phyloP scores from a whole-genome alignment of 2,329 filamentous ascomycete species.

The Chlorencoelia australis region DNA sequence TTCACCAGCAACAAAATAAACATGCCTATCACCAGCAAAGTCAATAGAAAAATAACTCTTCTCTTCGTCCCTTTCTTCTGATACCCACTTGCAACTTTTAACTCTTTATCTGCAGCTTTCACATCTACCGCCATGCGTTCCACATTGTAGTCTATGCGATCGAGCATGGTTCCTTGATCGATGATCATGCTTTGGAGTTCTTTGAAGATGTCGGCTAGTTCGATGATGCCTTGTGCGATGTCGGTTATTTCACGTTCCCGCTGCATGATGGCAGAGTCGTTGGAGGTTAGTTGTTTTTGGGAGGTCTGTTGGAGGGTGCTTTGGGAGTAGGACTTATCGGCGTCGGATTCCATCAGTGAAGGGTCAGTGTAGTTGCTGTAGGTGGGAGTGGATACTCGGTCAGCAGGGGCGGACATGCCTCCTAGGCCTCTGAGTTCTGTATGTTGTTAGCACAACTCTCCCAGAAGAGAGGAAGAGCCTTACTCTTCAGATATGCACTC shows the following conservation, averaged over 20 bases:
- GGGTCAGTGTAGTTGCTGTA: conserved; percentile 62
- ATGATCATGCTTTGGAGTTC: conserved; percentile 95
- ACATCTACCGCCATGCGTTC: conserved; percentile 92
- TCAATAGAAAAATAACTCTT: conserved; percentile 82
- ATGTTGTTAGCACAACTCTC: conserved; percentile 10
- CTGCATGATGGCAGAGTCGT: conserved; percentile 79
- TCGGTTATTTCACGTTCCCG: conserved; percentile 95
- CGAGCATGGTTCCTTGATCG: conserved; percentile 81
- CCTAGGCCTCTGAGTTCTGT: conserved; percentile 66
- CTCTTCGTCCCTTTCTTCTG: conserved; percentile 82
- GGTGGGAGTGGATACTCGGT: conserved; percentile 43
- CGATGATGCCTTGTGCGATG: conserved; percentile 96
- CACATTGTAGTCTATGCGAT: conserved; percentile 96
- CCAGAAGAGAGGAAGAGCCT: conserved; percentile 13
- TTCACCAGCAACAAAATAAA: conserved; percentile 79
- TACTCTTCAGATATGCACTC: conserved; percentile 90
- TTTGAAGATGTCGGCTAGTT: conserved; percentile 91
- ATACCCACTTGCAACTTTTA: conserved; percentile 80
- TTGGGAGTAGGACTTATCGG: conserved; percentile 86
- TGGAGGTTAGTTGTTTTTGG: conserved; percentile 56
- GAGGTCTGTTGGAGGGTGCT: conserved; percentile 70
- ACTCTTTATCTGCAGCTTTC: conserved; percentile 84
- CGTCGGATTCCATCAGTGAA: conserved; percentile 84
- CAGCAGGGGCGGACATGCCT: conserved; percentile 45
- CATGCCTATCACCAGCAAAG: conserved; percentile 75